A percentile compares a stretch with the other conserved stretches of the same genome.
These are phyloP conservation scores for Trypanosoma platydactyli DNA, from an alignment of 208 protist genomes.

Conservation along the genomic window DNA sequence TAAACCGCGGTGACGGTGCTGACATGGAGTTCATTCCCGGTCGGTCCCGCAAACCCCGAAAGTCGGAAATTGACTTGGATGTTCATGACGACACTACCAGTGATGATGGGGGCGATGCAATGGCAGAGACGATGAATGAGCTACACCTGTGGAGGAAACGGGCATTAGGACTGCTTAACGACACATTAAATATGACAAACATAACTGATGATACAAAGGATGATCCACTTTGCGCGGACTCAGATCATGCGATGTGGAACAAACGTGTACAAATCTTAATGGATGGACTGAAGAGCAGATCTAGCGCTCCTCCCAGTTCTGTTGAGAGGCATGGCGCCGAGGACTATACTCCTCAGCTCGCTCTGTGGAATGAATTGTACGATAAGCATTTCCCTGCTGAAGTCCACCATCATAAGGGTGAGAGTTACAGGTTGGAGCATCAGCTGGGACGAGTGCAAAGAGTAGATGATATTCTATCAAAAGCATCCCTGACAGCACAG, in stretches of 20 bases:
- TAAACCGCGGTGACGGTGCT: constrained; percentile 11
- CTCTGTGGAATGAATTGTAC: constrained; percentile 24
- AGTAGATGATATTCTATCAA: constrained; percentile 7
- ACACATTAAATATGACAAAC: constrained; percentile 5
- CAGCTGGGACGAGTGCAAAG: constrained; percentile 10
- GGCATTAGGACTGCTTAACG: constrained; percentile 50
- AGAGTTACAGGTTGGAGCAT: neutral
- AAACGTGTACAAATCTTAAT: constrained; percentile 16
- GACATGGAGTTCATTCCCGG: constrained; percentile 18
- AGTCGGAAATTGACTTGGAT: constrained; percentile 7
- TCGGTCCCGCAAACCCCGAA: constrained; percentile 14
- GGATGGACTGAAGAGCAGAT: constrained; percentile 10
- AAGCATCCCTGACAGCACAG: neutral
- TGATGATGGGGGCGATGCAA: constrained; percentile 41
- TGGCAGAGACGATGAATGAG: constrained; percentile 22
- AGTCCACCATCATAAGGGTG: neutral
- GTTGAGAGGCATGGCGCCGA: neutral
- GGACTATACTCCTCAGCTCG: neutral
- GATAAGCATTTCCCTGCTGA: constrained; percentile 17
- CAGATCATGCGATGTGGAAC: constrained; percentile 3
- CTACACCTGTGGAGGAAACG: constrained; percentile 56
- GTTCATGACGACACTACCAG: constrained; percentile 65
- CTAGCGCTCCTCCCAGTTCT: neutral
- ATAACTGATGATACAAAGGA: neutral
- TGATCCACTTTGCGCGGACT: neutral